A percentile compares a stretch with the other conserved stretches of the same genome.
These are phyloP conservation scores for Cercospora nicotianae DNA, from an alignment of 2,329 filamentous ascomycete species.

Conservation along the genomic window DNA sequence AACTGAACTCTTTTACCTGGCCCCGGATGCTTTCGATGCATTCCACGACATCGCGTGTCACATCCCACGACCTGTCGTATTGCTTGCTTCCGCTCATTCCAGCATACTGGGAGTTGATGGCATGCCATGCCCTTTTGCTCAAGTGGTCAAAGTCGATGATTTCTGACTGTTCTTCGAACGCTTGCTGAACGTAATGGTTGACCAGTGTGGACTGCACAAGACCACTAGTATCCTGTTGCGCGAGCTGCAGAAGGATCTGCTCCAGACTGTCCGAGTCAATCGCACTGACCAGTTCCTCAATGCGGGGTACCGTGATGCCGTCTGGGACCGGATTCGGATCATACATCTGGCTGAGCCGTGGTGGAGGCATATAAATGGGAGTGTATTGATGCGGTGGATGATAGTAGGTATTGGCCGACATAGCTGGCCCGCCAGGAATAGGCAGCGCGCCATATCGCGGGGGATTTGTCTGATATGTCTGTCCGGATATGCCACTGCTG, in stretches of 20 bases:
- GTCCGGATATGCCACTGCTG: no score
- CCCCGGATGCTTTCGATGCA: conserved; percentile 1
- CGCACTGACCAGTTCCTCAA: not conserved
- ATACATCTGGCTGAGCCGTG: not conserved
- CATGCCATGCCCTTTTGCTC: conserved; percentile 3
- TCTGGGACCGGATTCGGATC: not conserved
- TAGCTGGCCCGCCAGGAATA: not conserved
- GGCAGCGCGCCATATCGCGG: not conserved
- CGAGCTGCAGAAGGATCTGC: not conserved
- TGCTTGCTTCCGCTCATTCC: conserved; percentile 10
- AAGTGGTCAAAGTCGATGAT: conserved; percentile 6
- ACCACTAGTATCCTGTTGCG: not conserved
- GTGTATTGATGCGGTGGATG: not conserved
- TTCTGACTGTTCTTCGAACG: not conserved
- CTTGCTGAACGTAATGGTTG: not conserved
- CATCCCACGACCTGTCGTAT: conserved; percentile 8
- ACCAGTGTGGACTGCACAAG: not conserved
- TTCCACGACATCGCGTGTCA: conserved; percentile 6
- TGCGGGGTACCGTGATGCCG: not conserved
- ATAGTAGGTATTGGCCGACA: no score
- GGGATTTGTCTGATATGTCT: not conserved
- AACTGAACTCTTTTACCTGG: not conserved
- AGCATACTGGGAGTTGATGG: not conserved
- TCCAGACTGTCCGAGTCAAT: not conserved
- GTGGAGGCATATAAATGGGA: not conserved